Percentiles rank a stretch among this genome's conserved stretches.
phyloP scores from a whole-genome alignment of 2,329 filamentous ascomycete genomes.

The Coniochaeta ligniaria region DNA sequence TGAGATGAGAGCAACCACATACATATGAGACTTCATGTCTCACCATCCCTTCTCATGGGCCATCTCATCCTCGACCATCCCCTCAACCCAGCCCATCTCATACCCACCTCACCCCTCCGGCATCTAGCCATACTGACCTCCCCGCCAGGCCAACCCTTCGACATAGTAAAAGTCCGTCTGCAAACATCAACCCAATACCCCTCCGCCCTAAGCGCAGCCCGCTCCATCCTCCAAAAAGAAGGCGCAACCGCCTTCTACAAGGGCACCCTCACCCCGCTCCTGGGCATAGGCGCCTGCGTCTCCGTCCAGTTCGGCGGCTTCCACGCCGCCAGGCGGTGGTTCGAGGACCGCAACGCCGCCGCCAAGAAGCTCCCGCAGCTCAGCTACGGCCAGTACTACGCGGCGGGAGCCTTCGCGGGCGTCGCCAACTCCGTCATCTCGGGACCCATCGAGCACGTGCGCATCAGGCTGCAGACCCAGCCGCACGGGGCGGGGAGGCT shows the following conservation, averaged over 20 bases:
- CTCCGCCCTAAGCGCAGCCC: conserved; percentile 72
- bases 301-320: conserved; percentile 99
- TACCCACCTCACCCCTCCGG: neutral
- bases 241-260: conserved; percentile 94
- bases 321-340: conserved; percentile 58
- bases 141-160: conserved; percentile 58
- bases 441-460: conserved; percentile 90
- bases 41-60: neutral
- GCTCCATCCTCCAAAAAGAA: conserved; percentile 79
- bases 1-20: neutral
- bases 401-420: conserved; percentile 85
- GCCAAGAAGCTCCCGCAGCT: conserved; percentile 43
- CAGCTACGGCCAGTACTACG: conserved; percentile 80
- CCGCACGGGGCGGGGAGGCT: conserved; percentile 75
- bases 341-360: conserved; percentile 7
- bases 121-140: conserved; percentile 1
- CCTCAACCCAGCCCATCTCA: conserved; percentile 6
- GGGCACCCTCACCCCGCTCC: conserved; percentile 86
- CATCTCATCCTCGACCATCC: neutral
- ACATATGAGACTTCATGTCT: neutral
- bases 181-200: conserved; percentile 82
- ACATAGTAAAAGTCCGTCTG: conserved; percentile 95
- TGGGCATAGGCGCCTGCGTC: conserved; percentile 94
- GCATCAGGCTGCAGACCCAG: conserved; percentile 93
- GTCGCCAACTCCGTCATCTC: conserved; percentile 84